Percentiles rank a stretch among this genome's conserved stretches.
phyloP scores from a whole-genome alignment of 2,329 filamentous ascomycete genomes.

The Penicillium sp. region DNA sequence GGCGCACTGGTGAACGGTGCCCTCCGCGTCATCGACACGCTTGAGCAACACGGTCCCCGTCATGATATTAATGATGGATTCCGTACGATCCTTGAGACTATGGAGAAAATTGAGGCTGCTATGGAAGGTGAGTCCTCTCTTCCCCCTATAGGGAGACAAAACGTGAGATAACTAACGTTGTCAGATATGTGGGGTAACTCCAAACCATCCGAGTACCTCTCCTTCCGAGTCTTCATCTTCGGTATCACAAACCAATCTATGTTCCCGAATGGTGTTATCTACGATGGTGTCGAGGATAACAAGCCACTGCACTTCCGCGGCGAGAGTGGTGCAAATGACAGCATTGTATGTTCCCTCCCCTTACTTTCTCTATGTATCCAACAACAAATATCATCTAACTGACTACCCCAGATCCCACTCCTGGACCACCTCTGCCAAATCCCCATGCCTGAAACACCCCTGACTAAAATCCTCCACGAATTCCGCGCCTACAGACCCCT shows the following conservation, averaged over 20 bases:
- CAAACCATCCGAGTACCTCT: slow-evolving; percentile 80
- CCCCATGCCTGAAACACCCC: slow-evolving; percentile 83
- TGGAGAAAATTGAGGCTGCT: slow-evolving; percentile 72
- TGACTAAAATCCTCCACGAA: slow-evolving; percentile 85
- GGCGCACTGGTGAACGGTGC: slow-evolving; percentile 75
- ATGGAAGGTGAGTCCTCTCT: slow-evolving; percentile 68
- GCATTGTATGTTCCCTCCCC: slow-evolving; percentile 62
- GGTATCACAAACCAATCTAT: slow-evolving; percentile 92
- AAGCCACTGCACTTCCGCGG: slow-evolving; percentile 82
- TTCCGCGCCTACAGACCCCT: slow-evolving; percentile 88
- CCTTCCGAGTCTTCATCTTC: slow-evolving; percentile 95
- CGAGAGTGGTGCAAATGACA: slow-evolving; percentile 92
- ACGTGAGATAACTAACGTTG: slow-evolving; percentile 10
- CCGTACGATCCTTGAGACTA: slow-evolving; percentile 62
- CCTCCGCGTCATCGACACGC: slow-evolving; percentile 66
- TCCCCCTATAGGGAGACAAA: no score
- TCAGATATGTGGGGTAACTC: slow-evolving; percentile 87
- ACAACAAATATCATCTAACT: background rate
- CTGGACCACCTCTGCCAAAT: slow-evolving; percentile 87
- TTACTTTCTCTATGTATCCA: background rate
- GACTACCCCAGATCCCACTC: slow-evolving; percentile 66
- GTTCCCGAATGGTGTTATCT: slow-evolving; percentile 90
- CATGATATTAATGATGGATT: slow-evolving; percentile 68
- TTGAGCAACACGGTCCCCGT: slow-evolving; percentile 56
- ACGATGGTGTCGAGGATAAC: slow-evolving; percentile 76